A percentile compares a stretch with the other conserved stretches of the same genome.
Evolutionary conservation across 306 rosid species (phyloP).

Genomic region (Biancaea sappan): DNA sequence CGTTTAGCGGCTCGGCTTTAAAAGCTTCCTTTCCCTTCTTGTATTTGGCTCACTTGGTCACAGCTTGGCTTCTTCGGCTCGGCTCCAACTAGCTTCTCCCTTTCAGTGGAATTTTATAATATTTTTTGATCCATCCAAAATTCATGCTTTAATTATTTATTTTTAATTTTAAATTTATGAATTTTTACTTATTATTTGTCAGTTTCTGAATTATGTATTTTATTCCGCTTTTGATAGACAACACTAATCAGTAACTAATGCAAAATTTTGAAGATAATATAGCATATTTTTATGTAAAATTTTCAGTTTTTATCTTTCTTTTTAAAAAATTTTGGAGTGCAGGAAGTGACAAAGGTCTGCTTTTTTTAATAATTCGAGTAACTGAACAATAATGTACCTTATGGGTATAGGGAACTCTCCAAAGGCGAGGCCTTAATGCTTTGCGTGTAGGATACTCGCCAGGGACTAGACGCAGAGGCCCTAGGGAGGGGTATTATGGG

Average conservation of each 20-base stretch:
- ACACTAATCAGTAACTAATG: no score
- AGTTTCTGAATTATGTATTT: no score
- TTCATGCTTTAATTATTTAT: no score
- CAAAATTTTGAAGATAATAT: no score
- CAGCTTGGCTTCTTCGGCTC: constrained; percentile 28
- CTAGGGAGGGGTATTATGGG: constrained; percentile 7
- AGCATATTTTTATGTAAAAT: no score
- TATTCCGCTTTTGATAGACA: no score
- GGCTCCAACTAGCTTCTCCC: background rate
- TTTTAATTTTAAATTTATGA: no score
- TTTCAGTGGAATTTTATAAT: background rate
- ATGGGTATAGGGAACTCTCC: background rate
- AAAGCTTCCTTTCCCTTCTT: background rate
- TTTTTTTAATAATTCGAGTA: background rate
- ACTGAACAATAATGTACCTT: constrained; percentile 15
- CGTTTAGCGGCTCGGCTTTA: constrained; percentile 44
- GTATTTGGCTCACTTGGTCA: background rate
- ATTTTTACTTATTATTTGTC: no score
- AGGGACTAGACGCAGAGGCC: background rate
- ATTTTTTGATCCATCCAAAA: no score
- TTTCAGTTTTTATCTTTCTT: no score
- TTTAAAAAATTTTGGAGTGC: background rate
- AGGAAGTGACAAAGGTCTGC: constrained; percentile 33
- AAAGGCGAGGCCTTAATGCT: background rate
- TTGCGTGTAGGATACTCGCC: constrained; percentile 3